Conservation (phyloP, 2,329 filamentous ascomycete species). For the Neurospora sp. region DNA sequence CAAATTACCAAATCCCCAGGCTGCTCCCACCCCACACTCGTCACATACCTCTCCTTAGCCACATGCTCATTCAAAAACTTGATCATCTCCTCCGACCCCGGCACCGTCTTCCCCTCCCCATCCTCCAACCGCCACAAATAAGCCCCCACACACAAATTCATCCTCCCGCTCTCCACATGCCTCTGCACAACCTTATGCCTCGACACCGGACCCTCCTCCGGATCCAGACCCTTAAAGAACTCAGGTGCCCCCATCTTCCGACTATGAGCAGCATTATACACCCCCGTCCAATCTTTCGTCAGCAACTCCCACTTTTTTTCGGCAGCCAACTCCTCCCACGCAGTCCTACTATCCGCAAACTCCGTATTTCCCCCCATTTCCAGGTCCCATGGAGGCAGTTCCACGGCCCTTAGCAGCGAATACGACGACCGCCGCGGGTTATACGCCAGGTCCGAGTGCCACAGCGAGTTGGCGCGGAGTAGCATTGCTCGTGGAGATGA, state of each 20-base stretch:
- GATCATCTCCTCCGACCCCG: constrained; percentile 27
- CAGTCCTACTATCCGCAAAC: constrained; percentile 42
- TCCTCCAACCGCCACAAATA: constrained; percentile 43
- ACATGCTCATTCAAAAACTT: constrained; percentile 35
- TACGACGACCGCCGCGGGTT: constrained; percentile 44
- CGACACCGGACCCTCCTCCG: constrained; percentile 23
- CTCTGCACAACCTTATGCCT: constrained; percentile 40
- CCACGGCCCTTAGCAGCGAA: constrained; percentile 39
- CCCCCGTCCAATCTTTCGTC: constrained; percentile 33
- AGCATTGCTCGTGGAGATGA: constrained; percentile 23
- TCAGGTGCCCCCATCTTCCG: constrained; percentile 39
- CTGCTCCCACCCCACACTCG: constrained; percentile 37
- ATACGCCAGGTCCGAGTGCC: constrained; percentile 45
- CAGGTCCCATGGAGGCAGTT: constrained; percentile 31
- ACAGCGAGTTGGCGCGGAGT: constrained; percentile 36
- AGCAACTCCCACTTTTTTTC: constrained; percentile 25
- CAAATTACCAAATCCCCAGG: constrained; percentile 44
- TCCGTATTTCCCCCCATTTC: constrained; percentile 36
- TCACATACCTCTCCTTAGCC: constrained; percentile 34
- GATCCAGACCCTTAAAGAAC: constrained; percentile 3
- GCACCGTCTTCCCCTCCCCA: constrained; percentile 20
- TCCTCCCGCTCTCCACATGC: constrained; percentile 40
- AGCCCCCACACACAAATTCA: constrained; percentile 42
- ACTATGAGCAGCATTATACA: constrained; percentile 41
- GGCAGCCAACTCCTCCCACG: constrained; percentile 34